These are phyloP conservation scores for Myochromella boudieri DNA, from an alignment of 768 basidiomycete genomes.

Conservation along the genomic window DNA sequence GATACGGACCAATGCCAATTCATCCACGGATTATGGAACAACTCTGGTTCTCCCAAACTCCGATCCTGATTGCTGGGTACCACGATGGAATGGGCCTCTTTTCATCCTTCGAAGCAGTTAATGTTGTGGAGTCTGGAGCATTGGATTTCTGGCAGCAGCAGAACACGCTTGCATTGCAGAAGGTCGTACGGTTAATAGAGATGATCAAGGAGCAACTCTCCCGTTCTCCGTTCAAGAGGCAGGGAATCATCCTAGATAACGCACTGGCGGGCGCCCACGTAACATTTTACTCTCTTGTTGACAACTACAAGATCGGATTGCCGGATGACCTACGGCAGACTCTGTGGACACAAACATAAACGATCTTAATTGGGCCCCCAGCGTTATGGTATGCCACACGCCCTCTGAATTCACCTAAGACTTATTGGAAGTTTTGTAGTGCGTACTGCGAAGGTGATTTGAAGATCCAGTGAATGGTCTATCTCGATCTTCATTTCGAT, in stretches of 20 bases:
- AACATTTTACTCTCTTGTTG: conserved; percentile 13
- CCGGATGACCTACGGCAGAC: conserved; percentile 14
- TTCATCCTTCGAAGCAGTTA: conserved; percentile 7
- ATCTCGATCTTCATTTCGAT: too few species aligned
- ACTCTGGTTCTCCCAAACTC: conserved; percentile 22
- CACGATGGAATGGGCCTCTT: conserved; percentile 19
- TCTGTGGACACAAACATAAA: conserved; percentile 3
- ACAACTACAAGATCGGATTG: conserved; percentile 9
- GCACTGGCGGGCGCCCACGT: conserved; percentile 3
- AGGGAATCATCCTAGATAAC: conserved; percentile 9
- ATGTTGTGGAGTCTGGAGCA: conserved; percentile 7
- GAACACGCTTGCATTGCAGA: conserved; percentile 13
- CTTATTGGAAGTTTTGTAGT: too few species aligned
- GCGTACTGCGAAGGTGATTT: too few species aligned
- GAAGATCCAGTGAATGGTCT: too few species aligned
- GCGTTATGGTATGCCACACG: too few species aligned
- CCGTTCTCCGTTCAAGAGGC: conserved; percentile 12
- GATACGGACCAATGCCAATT: neutral
- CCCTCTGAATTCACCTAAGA: too few species aligned
- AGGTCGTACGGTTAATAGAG: conserved; percentile 14
- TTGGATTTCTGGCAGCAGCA: conserved; percentile 15
- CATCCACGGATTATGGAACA: conserved; percentile 13
- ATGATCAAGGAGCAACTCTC: conserved; percentile 15
- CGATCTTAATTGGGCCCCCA: neutral
- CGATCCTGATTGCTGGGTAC: conserved; percentile 17